Evolutionary conservation across 805 yeast genomes (phyloP).

Genomic region (Schwanniomyces yamadae): DNA sequence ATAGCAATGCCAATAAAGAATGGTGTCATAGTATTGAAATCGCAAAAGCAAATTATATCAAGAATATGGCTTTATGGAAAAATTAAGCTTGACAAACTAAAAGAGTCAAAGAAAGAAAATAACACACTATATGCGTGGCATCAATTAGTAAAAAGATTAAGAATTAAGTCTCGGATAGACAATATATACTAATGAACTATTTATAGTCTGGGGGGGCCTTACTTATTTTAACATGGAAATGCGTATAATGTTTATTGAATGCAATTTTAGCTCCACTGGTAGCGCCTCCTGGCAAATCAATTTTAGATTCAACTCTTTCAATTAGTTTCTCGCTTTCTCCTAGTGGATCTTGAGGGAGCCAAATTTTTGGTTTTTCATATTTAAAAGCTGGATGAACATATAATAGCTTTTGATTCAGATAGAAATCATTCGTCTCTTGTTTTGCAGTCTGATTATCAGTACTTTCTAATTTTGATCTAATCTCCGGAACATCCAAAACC

Average conservation of each 20-base stretch:
- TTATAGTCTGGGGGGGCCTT: constrained; percentile 36
- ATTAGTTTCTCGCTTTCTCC: constrained; percentile 28
- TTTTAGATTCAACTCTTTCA: constrained; percentile 13
- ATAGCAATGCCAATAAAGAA: constrained; percentile 25
- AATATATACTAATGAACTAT: constrained; percentile 10
- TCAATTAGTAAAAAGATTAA: constrained; percentile 12
- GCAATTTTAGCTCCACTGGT: constrained; percentile 26
- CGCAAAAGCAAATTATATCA: constrained; percentile 16
- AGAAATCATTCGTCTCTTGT: constrained; percentile 9
- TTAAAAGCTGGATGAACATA: constrained; percentile 40
- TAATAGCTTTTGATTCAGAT: constrained; percentile 23
- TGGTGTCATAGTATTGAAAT: constrained; percentile 26
- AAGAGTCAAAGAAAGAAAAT: constrained; percentile 1
- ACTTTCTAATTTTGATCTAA: constrained; percentile 2
- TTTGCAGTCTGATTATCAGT: not conserved
- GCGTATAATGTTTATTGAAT: constrained; percentile 10
- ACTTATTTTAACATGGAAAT: constrained; percentile 17
- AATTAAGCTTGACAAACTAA: constrained; percentile 9
- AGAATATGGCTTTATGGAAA: constrained; percentile 26
- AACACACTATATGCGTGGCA: constrained; percentile 14
- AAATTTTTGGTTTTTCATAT: constrained; percentile 34
- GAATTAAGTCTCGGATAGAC: constrained; percentile 17
- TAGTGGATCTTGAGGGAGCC: constrained; percentile 40
- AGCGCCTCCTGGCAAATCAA: constrained; percentile 19
- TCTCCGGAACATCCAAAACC: not conserved